Conservation (phyloP, 1,284 basidiomycete species). For the Fomitopsis pinicola region DNA sequence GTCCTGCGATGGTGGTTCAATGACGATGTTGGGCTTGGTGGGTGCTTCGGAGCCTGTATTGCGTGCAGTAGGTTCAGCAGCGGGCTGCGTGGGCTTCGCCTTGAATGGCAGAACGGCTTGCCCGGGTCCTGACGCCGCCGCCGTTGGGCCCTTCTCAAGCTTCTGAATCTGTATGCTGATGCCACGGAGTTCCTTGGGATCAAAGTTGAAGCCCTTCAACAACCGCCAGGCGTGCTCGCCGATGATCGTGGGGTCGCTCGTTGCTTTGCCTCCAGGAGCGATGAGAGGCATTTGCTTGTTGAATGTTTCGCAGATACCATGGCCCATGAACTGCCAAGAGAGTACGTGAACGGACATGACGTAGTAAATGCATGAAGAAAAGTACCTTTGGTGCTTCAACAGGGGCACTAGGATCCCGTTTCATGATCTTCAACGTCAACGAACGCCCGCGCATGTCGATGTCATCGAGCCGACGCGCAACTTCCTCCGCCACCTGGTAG, state of each 20-base stretch:
- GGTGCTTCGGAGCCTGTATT: not conserved
- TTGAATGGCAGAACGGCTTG: conserved; percentile 57
- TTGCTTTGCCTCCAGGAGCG: conserved; percentile 60
- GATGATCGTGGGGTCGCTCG: conserved; percentile 69
- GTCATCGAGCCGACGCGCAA: conserved; percentile 64
- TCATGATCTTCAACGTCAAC: conserved; percentile 87
- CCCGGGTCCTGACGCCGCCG: conserved; percentile 30
- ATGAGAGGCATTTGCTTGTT: conserved; percentile 69
- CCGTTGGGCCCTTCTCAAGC: conserved; percentile 49
- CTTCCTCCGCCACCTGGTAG: conserved; percentile 70
- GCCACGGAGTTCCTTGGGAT: conserved; percentile 87
- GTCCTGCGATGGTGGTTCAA: conserved; percentile 34
- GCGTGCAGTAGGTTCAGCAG: not conserved
- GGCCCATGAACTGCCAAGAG: conserved; percentile 76
- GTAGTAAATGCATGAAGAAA: not conserved
- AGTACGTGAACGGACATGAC: not conserved
- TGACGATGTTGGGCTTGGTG: conserved; percentile 22
- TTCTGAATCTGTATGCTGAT: conserved; percentile 93
- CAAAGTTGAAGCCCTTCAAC: conserved; percentile 69
- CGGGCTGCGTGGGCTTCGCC: conserved; percentile 7
- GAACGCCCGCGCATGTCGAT: conserved; percentile 67
- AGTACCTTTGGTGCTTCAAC: conserved; percentile 88
- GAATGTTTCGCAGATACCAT: conserved; percentile 83
- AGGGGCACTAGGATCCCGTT: conserved; percentile 81
- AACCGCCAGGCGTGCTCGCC: conserved; percentile 79